Percentiles rank a stretch among this genome's conserved stretches.
Evolutionary conservation across 345 rosid species (phyloP).

Genomic region (Rhodomyrtus tomentosa): DNA sequence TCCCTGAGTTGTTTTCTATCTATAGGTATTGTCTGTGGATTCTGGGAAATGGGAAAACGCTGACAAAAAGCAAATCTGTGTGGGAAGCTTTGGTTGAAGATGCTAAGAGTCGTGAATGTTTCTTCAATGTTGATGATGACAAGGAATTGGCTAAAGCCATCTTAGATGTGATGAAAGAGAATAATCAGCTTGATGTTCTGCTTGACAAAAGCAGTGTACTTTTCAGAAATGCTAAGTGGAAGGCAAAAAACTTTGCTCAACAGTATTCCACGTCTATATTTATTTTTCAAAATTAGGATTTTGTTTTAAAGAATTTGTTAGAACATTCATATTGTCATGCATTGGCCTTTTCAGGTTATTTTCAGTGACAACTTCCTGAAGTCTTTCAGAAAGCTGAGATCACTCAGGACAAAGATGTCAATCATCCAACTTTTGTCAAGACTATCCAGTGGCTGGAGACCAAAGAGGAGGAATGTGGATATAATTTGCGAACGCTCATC

Average conservation of each 20-base stretch:
- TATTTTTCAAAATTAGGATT: neutral
- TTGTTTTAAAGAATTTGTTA: no score
- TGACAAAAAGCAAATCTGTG: conserved; percentile 16
- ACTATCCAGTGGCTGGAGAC: conserved; percentile 45
- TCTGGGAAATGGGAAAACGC: conserved; percentile 33
- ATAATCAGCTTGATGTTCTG: conserved; percentile 27
- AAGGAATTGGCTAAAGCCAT: conserved; percentile 21
- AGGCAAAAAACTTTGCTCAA: conserved; percentile 10
- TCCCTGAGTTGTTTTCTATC: neutral
- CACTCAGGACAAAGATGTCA: conserved; percentile 3
- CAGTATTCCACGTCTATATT: neutral
- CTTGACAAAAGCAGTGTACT: conserved; percentile 15
- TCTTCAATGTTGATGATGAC: conserved; percentile 31
- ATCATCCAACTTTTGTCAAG: conserved; percentile 18
- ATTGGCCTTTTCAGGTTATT: conserved; percentile 16
- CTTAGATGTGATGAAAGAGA: conserved; percentile 22
- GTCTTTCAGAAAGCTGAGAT: conserved; percentile 32
- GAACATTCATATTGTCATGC: neutral
- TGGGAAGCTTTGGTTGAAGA: conserved; percentile 26
- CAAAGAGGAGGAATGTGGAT: conserved; percentile 23
- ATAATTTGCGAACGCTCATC: conserved; percentile 13
- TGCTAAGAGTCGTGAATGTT: conserved; percentile 30
- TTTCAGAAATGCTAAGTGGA: conserved; percentile 32
- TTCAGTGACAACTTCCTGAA: conserved; percentile 33
- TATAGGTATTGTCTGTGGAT: conserved; percentile 45